Conservation (phyloP, 129 eudicot genomes). For the Flaveria trinervia region DNA sequence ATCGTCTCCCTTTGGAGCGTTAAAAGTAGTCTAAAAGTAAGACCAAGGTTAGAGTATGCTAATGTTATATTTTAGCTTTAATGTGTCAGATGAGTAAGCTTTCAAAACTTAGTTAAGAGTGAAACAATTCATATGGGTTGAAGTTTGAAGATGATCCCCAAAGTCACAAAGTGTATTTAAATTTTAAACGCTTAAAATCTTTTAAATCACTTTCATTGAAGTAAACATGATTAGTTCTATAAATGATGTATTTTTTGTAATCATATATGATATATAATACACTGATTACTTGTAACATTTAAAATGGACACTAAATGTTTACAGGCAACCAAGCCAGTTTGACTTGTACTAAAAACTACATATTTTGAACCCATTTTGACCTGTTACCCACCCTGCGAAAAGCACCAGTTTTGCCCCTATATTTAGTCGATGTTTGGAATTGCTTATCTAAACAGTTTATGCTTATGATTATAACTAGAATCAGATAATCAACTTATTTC, state of each 20-base stretch:
- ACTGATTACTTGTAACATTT: neutral
- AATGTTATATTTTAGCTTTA: neutral
- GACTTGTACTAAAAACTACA: neutral
- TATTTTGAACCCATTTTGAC: neutral
- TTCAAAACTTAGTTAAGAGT: neutral
- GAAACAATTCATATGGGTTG: neutral
- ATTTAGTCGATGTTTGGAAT: neutral
- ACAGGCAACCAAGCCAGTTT: neutral
- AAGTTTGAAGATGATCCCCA: constrained; percentile 6
- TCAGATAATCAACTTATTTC: neutral
- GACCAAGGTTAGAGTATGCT: neutral
- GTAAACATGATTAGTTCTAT: neutral
- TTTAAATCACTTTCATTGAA: neutral
- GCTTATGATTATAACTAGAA: neutral
- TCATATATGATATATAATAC: neutral
- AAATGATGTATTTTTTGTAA: neutral
- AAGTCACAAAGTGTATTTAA: neutral
- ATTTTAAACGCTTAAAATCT: neutral
- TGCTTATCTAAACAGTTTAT: neutral
- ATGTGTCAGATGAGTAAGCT: neutral
- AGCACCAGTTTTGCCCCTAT: neutral
- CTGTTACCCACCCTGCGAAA: neutral
- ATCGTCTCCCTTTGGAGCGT: constrained; percentile 68
- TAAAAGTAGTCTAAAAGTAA: constrained; percentile 61
- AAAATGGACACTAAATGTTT: neutral